Base-by-base conservation (phyloP, 345 rosid genomes). In the Citrus glauca region DNA sequence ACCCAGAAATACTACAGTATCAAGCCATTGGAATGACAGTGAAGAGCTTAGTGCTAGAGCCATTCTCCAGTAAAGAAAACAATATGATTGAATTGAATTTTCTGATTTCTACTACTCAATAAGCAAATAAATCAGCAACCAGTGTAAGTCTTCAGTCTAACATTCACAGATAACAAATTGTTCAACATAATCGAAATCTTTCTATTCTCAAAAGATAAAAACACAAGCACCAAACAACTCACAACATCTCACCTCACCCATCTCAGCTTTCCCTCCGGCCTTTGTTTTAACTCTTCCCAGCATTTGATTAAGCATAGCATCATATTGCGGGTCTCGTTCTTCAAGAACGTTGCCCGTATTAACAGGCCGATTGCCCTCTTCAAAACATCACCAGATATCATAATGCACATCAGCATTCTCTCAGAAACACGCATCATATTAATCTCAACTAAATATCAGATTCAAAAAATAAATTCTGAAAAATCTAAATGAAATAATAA, bases 251-350 rank as follows among this genome's bases (percentile, higher is more conserved):
- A 94, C 99, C 94, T 94, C 98, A 27, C 97, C 98, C 88, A 88
- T 96, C 89, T 92, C 94, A 45, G 77, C 91, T 83, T 87, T 89
- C 45, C 98, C 98, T 74, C 97, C 99, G 19, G 95, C 89, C 83
- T 88, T 96, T 33, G 98, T 64, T 78, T 32, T 84, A 48, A 96
- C 87, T 83, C 98, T 89, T 69, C 99, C 99, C 59, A 87, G 91
- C 98, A 96, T 92, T 85, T 92, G 95, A 71, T 72, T 86, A 74
- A 96, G 90, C 99, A 96, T 91, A 25, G 87, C 89, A 83, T 96
- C 94, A 62, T 79, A 96, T 71, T 90, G 78, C 1, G 91, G 88
- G 86, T 96, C 93, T 61, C 86, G 78, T 70, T 91, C 92, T 81
- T 93, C 97, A 62, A 94, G 91, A 6, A 78, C 85, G 40, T 78